Conservation (phyloP, 768 basidiomycete genomes). For the Holtermannia corniformis region DNA sequence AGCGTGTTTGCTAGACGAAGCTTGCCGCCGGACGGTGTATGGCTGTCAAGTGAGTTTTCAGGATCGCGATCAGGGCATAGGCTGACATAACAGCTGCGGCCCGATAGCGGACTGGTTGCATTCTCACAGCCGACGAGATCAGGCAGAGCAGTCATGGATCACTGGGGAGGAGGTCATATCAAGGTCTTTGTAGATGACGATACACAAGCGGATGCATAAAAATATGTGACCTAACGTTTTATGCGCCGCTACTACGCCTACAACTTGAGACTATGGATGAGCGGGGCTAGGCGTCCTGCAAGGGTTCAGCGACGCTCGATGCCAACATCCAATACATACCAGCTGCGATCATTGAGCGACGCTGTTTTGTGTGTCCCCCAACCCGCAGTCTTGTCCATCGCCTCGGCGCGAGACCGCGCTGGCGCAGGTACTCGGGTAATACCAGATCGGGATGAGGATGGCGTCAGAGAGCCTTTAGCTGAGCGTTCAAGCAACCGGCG, state of each 20-base stretch:
- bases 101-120: slow-evolving; percentile 28
- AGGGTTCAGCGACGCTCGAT: too few species aligned
- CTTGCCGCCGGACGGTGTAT: slow-evolving; percentile 30
- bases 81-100: slow-evolving; percentile 7
- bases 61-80: neutral
- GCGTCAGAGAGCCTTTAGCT: neutral
- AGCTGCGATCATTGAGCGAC: too few species aligned
- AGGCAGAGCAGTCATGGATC: slow-evolving; percentile 32
- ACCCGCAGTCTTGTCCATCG: too few species aligned
- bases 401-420: too few species aligned
- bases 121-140: slow-evolving; percentile 39
- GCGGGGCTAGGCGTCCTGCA: neutral
- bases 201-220: slow-evolving; percentile 17
- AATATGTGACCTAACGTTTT: neutral
- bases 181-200: slow-evolving; percentile 41
- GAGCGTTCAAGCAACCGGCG: slow-evolving; percentile 55
- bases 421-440: too few species aligned
- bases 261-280: neutral
- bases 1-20: slow-evolving; percentile 20
- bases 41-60: slow-evolving; percentile 22
- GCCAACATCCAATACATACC: too few species aligned
- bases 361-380: too few species aligned
- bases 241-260: too few species aligned
- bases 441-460: too few species aligned
- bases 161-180: slow-evolving; percentile 32